Evolutionary conservation across 2,329 filamentous ascomycete genomes (phyloP).

Genomic region (Beauveria caledonica): DNA sequence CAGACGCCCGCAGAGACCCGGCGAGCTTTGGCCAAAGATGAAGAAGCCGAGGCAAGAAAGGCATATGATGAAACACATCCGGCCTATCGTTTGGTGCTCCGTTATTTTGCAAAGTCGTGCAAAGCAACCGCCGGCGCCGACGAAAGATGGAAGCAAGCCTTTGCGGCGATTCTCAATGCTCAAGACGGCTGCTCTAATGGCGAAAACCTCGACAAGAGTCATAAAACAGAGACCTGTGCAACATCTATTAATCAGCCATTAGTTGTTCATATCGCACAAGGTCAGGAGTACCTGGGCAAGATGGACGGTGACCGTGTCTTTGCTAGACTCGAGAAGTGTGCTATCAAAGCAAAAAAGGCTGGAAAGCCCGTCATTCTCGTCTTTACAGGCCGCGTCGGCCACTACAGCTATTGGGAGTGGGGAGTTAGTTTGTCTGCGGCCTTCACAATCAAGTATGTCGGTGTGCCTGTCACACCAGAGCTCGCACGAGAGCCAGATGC

Average conservation of each 20-base stretch:
- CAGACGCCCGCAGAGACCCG: neutral
- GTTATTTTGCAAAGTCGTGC: neutral
- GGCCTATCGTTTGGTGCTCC: too few species aligned
- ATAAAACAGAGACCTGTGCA: neutral
- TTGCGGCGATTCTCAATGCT: neutral
- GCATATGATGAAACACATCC: neutral
- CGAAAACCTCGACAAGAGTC: neutral
- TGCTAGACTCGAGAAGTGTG: neutral
- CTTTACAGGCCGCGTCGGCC: rapidly evolving
- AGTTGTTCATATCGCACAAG: neutral
- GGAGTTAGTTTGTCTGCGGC: neutral
- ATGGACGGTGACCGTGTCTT: neutral
- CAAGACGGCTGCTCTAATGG: too few species aligned
- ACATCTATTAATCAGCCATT: neutral
- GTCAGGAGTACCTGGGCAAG: too few species aligned
- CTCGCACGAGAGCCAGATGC: neutral
- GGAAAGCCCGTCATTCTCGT: neutral
- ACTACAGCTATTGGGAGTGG: rapidly evolving
- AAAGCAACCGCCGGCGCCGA: too few species aligned
- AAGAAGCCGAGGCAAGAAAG: neutral
- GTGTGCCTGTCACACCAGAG: neutral
- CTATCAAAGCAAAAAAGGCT: neutral
- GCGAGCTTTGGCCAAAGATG: too few species aligned
- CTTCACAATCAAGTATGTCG: neutral
- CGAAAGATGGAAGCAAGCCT: neutral